A percentile compares a stretch with the other conserved stretches of the same genome.
phyloP scores from a whole-genome alignment of 768 basidiomycete species.

The Lentinula edodes region DNA sequence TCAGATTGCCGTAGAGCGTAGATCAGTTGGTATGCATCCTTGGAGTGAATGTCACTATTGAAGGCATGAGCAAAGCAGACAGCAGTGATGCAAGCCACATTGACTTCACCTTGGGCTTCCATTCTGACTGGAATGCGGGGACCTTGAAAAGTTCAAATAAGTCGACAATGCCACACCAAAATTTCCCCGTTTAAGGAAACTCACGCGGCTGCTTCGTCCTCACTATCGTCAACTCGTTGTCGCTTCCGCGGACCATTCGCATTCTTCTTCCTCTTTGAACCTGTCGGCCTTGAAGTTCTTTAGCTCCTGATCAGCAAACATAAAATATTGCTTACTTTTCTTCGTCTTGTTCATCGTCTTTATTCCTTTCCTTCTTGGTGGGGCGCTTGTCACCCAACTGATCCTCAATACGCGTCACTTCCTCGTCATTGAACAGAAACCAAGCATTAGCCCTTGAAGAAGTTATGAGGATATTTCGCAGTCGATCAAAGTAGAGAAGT shows the following conservation, averaged over 20 bases:
- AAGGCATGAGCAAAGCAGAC: neutral
- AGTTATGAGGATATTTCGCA: neutral
- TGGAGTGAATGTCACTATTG: slow-evolving; percentile 55
- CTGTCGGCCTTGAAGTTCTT: slow-evolving; percentile 14
- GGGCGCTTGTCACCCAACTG: slow-evolving; percentile 42
- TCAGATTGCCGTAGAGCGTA: slow-evolving; percentile 51
- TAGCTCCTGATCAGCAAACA: neutral
- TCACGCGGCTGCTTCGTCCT: slow-evolving; percentile 37
- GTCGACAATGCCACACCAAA: neutral
- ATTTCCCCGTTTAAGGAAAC: neutral
- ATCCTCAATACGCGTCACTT: slow-evolving; percentile 54
- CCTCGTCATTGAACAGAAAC: slow-evolving; percentile 93
- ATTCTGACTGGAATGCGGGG: neutral
- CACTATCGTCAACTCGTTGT: slow-evolving; percentile 53
- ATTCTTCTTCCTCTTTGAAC: slow-evolving; percentile 28
- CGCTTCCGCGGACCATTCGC: slow-evolving; percentile 41
- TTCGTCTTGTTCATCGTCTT: slow-evolving; percentile 15
- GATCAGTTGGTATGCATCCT: slow-evolving; percentile 94
- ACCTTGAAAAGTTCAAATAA: neutral
- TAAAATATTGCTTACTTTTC: slow-evolving; percentile 20
- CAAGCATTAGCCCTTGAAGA: slow-evolving; percentile 54
- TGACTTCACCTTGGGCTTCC: neutral
- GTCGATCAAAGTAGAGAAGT: slow-evolving; percentile 18
- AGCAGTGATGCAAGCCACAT: neutral
- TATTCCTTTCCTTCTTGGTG: slow-evolving; percentile 20